Conservation (phyloP, 2,329 filamentous ascomycete species). For the Colletotrichum liaoningense region DNA sequence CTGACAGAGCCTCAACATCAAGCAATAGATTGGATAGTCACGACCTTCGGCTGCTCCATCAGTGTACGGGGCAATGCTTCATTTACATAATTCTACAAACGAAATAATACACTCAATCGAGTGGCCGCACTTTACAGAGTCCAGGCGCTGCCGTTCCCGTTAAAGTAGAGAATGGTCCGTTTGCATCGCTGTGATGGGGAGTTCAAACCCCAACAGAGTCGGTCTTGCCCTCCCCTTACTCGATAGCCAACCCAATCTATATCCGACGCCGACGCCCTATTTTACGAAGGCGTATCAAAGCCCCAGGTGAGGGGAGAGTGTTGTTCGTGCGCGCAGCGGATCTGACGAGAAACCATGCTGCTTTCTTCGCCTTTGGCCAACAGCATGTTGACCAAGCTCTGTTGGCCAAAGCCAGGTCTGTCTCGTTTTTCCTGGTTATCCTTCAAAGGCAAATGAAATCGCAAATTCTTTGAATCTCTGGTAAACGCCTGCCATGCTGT, state of each 20-base stretch:
- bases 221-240: background rate
- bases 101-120: conserved; percentile 28
- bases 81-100: conserved; percentile 34
- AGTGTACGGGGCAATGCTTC: background rate
- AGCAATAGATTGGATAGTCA: too few relatives aligned
- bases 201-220: background rate
- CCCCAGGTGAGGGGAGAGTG: conserved; percentile 28
- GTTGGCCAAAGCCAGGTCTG: background rate
- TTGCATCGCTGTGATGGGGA: background rate
- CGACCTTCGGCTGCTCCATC: background rate
- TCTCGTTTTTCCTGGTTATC: background rate
- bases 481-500: conserved; percentile 35
- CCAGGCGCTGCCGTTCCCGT: background rate
- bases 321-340: background rate
- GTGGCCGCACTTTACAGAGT: background rate
- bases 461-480: conserved; percentile 20
- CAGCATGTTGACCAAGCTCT: background rate
- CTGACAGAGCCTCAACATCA: background rate
- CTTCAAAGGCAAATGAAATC: conserved; percentile 14
- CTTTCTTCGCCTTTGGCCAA: background rate
- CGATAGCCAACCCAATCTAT: conserved; percentile 21
- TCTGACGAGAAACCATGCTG: background rate
- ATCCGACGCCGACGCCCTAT: conserved; percentile 5
- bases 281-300: background rate
- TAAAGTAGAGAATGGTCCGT: background rate